Conservation (phyloP, 2,329 filamentous ascomycete genomes). For the Phialophora expanda region DNA sequence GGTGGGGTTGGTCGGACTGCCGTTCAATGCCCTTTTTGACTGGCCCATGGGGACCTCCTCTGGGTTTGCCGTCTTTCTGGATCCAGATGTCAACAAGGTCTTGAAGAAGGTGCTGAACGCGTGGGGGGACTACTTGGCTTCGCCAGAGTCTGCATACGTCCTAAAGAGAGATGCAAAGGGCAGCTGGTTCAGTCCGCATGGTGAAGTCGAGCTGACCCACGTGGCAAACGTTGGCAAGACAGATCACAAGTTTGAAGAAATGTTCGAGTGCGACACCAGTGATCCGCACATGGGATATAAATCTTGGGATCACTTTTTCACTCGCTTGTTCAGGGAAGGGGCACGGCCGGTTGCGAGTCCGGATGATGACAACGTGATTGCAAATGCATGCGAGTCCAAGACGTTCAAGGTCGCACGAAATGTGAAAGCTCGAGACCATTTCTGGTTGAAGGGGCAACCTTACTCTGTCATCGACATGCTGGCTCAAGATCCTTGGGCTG, state of each 20-base stretch:
- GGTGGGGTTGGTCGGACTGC: conserved; percentile 58
- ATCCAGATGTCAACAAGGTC: conserved; percentile 58
- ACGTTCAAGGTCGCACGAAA: conserved; percentile 59
- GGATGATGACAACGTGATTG: conserved; percentile 61
- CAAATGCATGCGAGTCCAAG: conserved; percentile 69
- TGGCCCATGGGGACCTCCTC: conserved; percentile 64
- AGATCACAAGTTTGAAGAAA: conserved; percentile 40
- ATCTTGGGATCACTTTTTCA: conserved; percentile 76
- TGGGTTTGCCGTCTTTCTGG: conserved; percentile 61
- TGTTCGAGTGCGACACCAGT: conserved; percentile 43
- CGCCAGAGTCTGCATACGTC: conserved; percentile 61
- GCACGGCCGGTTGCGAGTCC: conserved; percentile 65
- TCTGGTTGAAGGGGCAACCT: conserved; percentile 72
- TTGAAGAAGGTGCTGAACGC: conserved; percentile 59
- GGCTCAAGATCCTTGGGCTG: conserved; percentile 58
- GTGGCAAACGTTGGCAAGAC: conserved; percentile 42
- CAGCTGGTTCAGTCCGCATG: conserved; percentile 51
- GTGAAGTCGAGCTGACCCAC: conserved; percentile 45
- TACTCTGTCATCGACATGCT: conserved; percentile 71
- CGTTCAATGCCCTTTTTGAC: conserved; percentile 63
- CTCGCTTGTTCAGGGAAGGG: conserved; percentile 59
- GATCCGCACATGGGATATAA: conserved; percentile 59
- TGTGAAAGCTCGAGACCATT: conserved; percentile 63
- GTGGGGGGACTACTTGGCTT: conserved; percentile 53
- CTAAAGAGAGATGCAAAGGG: conserved; percentile 43